phyloP scores from a whole-genome alignment of 2,329 filamentous ascomycete species.

The Penicillium griseofulvum region DNA sequence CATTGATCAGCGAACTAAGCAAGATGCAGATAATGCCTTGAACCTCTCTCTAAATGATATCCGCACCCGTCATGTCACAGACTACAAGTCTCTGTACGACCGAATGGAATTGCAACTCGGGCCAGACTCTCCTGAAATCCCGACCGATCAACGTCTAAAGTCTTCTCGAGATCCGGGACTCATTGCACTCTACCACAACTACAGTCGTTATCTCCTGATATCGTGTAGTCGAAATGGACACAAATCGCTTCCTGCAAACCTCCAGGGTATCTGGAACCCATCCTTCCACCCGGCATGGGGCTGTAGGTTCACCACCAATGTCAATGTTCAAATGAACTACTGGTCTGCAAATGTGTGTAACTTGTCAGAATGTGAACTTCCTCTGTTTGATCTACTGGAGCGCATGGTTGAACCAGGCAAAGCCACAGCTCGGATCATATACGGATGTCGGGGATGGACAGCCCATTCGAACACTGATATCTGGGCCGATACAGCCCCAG shows the following conservation, averaged over 20 bases:
- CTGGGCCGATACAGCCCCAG: constrained; percentile 57
- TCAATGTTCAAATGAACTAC: constrained; percentile 63
- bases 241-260: constrained; percentile 53
- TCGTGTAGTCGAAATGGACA: constrained; percentile 50
- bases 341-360: constrained; percentile 56
- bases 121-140: constrained; percentile 20
- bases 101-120: constrained; percentile 32
- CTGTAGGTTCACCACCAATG: constrained; percentile 58
- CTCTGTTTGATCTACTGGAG: constrained; percentile 45
- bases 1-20: constrained; percentile 25
- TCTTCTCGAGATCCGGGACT: constrained; percentile 50
- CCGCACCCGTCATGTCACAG: constrained; percentile 31
- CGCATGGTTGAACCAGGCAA: constrained; percentile 41
- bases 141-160: constrained; percentile 32
- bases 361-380: constrained; percentile 43
- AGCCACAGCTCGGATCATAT: constrained; percentile 54
- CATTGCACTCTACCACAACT: constrained; percentile 55
- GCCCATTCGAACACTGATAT: constrained; percentile 59
- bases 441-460: constrained; percentile 56
- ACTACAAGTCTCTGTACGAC: constrained; percentile 35
- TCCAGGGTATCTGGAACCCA: constrained; percentile 58
- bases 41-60: constrained; percentile 20
- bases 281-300: constrained; percentile 51
- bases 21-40: constrained; percentile 29
- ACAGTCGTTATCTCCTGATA: constrained; percentile 55